A percentile compares a stretch with the other conserved stretches of the same genome.
phyloP scores from a whole-genome alignment of 2,329 filamentous ascomycete species.

The Zalaria sp. region DNA sequence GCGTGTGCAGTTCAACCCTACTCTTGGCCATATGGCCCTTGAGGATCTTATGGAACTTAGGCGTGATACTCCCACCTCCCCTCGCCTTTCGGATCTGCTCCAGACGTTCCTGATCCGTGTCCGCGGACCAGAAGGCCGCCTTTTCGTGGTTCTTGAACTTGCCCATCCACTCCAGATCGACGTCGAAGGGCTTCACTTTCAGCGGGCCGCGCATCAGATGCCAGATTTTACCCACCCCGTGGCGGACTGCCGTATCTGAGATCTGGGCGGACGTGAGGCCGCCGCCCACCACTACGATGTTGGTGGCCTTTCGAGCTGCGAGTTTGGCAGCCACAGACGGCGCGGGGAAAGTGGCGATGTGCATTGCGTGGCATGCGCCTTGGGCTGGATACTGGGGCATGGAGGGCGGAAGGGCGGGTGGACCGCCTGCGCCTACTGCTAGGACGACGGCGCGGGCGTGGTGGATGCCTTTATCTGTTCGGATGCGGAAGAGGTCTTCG shows the following conservation, averaged over 20 bases:
- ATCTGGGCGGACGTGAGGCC: conserved; percentile 66
- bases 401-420: conserved; percentile 39
- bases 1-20: conserved; percentile 42
- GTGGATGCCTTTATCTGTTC: conserved; percentile 38
- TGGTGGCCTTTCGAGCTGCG: conserved; percentile 35
- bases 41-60: conserved; percentile 51
- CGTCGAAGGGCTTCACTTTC: conserved; percentile 63
- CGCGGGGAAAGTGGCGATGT: conserved; percentile 46
- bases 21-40: conserved; percentile 42
- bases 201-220: conserved; percentile 50
- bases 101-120: conserved; percentile 37
- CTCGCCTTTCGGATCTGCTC: conserved; percentile 52
- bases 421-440: conserved; percentile 55
- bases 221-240: conserved; percentile 54
- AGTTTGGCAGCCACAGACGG: conserved; percentile 40
- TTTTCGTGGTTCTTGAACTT: conserved; percentile 71
- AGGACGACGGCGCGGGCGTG: conserved; percentile 52
- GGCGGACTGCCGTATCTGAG: conserved; percentile 49
- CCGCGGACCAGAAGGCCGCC: conserved; percentile 59
- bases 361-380: conserved; percentile 50
- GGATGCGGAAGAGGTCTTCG: conserved; percentile 50
- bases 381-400: conserved; percentile 25
- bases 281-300: conserved; percentile 58
- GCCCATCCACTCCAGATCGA: conserved; percentile 64
- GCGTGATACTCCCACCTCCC: conserved; percentile 64